Percentiles rank a stretch among this genome's conserved stretches.
Evolutionary conservation across 116 monocot species (phyloP).

Genomic region (Cymodocea nodosa): DNA sequence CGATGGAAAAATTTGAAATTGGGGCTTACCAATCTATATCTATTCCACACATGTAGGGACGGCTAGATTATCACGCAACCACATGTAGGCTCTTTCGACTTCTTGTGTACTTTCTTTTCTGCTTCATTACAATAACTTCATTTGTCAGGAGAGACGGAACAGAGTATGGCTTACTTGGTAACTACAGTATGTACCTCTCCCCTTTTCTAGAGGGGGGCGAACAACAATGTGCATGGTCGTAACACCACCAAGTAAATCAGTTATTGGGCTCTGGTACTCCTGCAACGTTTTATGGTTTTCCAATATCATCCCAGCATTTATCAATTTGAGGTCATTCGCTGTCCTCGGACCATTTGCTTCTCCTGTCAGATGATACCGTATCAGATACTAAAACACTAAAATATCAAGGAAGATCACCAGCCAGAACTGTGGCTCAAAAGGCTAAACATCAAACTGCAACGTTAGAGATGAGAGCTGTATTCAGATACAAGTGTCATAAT

Average conservation of each 20-base stretch:
- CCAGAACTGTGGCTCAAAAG: too few species aligned
- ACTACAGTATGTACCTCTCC: background rate
- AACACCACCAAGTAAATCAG: constrained; percentile 13
- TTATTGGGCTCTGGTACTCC: constrained; percentile 14
- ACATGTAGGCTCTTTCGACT: constrained; percentile 8
- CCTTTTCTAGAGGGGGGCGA: constrained; percentile 10
- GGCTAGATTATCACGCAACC: constrained; percentile 16
- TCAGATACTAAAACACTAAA: too few species aligned
- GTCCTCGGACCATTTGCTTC: constrained; percentile 12
- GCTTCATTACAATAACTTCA: background rate
- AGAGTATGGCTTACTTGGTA: background rate
- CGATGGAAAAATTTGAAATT: background rate
- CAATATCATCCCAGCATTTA: constrained; percentile 26
- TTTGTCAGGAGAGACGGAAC: background rate
- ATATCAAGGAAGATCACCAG: too few species aligned
- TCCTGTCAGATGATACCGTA: background rate
- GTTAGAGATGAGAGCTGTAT: too few species aligned
- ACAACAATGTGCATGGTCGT: constrained; percentile 30
- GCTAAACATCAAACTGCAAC: too few species aligned
- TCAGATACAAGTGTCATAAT: too few species aligned
- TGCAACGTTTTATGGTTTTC: constrained; percentile 25
- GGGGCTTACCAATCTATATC: background rate
- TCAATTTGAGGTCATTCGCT: constrained; percentile 24
- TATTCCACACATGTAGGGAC: background rate
- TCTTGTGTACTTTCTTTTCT: constrained; percentile 11